These are phyloP conservation scores for Colletotrichum shisoi DNA, from an alignment of 2,329 filamentous ascomycete species.

Conservation along the genomic window DNA sequence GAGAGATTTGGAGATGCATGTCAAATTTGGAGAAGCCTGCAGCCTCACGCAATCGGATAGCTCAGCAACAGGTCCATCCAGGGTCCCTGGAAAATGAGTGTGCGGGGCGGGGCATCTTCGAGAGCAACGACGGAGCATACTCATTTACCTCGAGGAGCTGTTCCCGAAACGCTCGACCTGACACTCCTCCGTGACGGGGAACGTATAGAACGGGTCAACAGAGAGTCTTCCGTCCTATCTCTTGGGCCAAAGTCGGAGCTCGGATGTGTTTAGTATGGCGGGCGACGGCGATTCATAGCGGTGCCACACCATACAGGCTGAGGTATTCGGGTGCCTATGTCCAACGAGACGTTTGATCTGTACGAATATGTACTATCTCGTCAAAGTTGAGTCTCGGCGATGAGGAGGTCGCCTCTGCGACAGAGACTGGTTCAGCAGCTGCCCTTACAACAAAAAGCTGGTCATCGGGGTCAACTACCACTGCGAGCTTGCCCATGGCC, in stretches of 20 bases:
- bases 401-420: background rate
- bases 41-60: slow-evolving; percentile 24
- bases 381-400: too few species aligned
- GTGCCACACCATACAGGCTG: background rate
- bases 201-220: background rate
- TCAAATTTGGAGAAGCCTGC: slow-evolving; percentile 29
- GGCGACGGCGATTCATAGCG: background rate
- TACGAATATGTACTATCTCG: background rate
- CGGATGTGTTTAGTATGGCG: background rate
- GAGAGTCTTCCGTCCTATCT: background rate
- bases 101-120: slow-evolving; percentile 2
- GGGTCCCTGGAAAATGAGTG: slow-evolving; percentile 14
- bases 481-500: background rate
- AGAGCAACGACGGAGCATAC: background rate
- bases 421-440: background rate
- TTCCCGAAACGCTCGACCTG: slow-evolving; percentile 10
- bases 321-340: background rate
- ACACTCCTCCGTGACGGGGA: slow-evolving; percentile 8
- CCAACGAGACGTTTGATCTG: background rate
- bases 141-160: slow-evolving; percentile 8
- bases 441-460: background rate
- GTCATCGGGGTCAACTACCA: background rate
- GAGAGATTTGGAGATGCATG: slow-evolving; percentile 24
- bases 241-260: background rate
- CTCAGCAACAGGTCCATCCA: slow-evolving; percentile 14